phyloP scores from a whole-genome alignment of 208 protist genomes.

The Porcisia hertigi region DNA sequence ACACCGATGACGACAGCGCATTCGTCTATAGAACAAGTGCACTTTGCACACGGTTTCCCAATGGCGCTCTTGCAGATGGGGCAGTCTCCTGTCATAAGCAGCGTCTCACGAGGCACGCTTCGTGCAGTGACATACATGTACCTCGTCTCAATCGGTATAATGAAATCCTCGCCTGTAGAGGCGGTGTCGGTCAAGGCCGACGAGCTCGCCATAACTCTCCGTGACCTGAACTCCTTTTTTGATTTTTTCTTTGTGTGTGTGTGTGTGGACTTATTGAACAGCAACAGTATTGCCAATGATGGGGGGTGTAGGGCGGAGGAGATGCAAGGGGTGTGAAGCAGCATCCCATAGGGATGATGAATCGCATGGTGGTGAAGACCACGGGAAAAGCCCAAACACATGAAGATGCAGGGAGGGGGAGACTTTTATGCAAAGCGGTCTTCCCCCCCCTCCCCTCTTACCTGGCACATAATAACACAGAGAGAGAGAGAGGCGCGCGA shows the following conservation, averaged over 20 bases:
- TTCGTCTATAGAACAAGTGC: conserved; percentile 17
- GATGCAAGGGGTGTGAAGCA: no score
- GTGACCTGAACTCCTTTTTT: neutral
- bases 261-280: neutral
- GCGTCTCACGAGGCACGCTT: conserved; percentile 22
- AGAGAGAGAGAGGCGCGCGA: no score
- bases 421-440: no score
- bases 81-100: conserved; percentile 31
- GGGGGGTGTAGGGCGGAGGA: no score
- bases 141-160: conserved; percentile 41
- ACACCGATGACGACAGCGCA: conserved; percentile 37
- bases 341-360: no score
- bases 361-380: no score
- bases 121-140: conserved; percentile 30
- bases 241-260: neutral
- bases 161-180: conserved; percentile 9
- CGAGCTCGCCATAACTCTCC: neutral
- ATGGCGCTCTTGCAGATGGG: conserved; percentile 32
- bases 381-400: no score
- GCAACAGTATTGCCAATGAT: no score
- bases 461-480: no score
- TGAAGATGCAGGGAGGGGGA: no score
- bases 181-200: neutral
- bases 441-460: no score
- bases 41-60: conserved; percentile 29